Conservation (phyloP, 768 basidiomycete species). For the Heimioporus sp. region DNA sequence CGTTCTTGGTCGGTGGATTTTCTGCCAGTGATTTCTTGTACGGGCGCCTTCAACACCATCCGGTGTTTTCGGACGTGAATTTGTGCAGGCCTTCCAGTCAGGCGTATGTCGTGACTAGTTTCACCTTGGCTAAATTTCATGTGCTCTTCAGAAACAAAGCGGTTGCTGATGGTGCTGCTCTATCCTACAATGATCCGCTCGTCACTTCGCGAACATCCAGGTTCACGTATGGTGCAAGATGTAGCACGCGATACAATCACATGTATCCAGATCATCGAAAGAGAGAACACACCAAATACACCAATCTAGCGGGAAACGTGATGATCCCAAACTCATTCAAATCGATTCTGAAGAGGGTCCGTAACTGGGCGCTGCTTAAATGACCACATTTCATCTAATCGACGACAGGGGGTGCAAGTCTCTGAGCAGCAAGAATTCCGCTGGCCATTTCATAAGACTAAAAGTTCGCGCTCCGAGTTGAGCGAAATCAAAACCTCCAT, state of each 20-base stretch:
- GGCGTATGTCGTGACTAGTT: slow-evolving; percentile 34
- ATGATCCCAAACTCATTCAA: slow-evolving; percentile 34
- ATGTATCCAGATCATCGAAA: slow-evolving; percentile 34
- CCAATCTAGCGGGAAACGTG: slow-evolving; percentile 24
- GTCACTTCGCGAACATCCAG: slow-evolving; percentile 44
- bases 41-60: slow-evolving; percentile 32
- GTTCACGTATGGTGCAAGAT: slow-evolving; percentile 38
- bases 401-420: slow-evolving; percentile 13
- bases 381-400: neutral
- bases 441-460: neutral
- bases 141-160: neutral
- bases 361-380: neutral
- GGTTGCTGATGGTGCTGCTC: neutral
- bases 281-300: slow-evolving; percentile 24
- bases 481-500: neutral
- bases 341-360: slow-evolving; percentile 35
- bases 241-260: slow-evolving; percentile 25
- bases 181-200: neutral
- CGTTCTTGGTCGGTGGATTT: slow-evolving; percentile 52
- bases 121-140: neutral
- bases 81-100: slow-evolving; percentile 48
- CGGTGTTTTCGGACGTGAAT: slow-evolving; percentile 27
- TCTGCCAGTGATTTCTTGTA: slow-evolving; percentile 47
- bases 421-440: slow-evolving; percentile 21
- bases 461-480: neutral